phyloP scores from a whole-genome alignment of 129 eudicot species.

The Tagetes patula region DNA sequence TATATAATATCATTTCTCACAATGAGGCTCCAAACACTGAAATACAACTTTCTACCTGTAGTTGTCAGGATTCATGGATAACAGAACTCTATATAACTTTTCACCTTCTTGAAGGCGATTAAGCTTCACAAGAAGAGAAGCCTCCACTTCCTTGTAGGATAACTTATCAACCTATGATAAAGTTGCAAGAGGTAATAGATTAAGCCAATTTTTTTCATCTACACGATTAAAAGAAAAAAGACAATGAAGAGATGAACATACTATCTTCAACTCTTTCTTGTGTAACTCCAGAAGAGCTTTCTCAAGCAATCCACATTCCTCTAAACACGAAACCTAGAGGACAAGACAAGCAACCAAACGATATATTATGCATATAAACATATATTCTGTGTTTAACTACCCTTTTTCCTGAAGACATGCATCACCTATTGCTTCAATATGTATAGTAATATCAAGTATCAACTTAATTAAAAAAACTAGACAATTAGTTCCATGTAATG shows the following conservation, averaged over 20 bases:
- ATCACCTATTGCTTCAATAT: background rate
- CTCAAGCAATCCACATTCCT: constrained; percentile 76
- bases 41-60: constrained; percentile 50
- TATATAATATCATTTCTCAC: background rate
- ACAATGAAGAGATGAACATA: constrained; percentile 38
- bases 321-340: constrained; percentile 71
- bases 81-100: constrained; percentile 59
- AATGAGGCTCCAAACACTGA: background rate
- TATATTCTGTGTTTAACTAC: constrained; percentile 10
- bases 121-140: constrained; percentile 74
- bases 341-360: background rate
- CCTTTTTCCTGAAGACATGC: constrained; percentile 3
- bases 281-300: constrained; percentile 84
- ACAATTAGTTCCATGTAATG: background rate
- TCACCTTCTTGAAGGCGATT: constrained; percentile 57
- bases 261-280: constrained; percentile 71
- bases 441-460: background rate
- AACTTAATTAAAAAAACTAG: background rate
- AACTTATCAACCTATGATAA: constrained; percentile 59
- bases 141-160: constrained; percentile 73
- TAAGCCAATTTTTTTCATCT: constrained; percentile 13
- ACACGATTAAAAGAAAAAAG: constrained; percentile 7
- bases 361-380: constrained; percentile 3
- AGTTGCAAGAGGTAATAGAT: background rate
- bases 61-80: constrained; percentile 85